A percentile compares a stretch with the other conserved stretches of the same genome.
Conservation (phyloP, 768 basidiomycete genomes). For the Pleurotus eryngii region DNA sequence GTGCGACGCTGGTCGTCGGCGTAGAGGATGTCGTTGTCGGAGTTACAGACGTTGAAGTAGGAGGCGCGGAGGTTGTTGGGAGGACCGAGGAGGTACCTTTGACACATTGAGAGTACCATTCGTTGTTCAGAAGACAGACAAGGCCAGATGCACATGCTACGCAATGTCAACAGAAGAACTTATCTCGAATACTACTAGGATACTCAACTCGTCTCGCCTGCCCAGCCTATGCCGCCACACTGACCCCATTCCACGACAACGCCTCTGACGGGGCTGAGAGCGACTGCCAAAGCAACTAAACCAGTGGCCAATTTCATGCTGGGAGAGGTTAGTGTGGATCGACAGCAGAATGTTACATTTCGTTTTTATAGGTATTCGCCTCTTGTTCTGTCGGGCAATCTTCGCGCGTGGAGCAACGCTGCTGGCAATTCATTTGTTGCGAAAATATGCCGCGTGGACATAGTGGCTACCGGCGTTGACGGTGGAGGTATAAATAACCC, state of each 20-base stretch:
- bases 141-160: conserved; percentile 30
- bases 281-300: conserved; percentile 15
- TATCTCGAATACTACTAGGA: background rate
- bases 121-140: conserved; percentile 24
- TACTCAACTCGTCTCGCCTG: conserved; percentile 27
- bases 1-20: conserved; percentile 10
- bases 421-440: too few relatives aligned
- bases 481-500: too few relatives aligned
- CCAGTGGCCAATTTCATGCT: conserved; percentile 15
- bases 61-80: background rate
- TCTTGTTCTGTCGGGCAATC: conserved; percentile 3
- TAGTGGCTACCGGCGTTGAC: too few relatives aligned
- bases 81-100: conserved; percentile 5
- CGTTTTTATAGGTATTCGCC: background rate
- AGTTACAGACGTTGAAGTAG: background rate
- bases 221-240: conserved; percentile 25
- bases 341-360: too few relatives aligned
- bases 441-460: too few relatives aligned
- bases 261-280: conserved; percentile 15
- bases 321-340: background rate
- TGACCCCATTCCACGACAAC: conserved; percentile 17
- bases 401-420: background rate
- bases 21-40: conserved; percentile 9
- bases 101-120: conserved; percentile 33
- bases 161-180: background rate